Evolutionary conservation across 2,329 filamentous ascomycete genomes (phyloP).

Genomic region (Ophiostoma ips): DNA sequence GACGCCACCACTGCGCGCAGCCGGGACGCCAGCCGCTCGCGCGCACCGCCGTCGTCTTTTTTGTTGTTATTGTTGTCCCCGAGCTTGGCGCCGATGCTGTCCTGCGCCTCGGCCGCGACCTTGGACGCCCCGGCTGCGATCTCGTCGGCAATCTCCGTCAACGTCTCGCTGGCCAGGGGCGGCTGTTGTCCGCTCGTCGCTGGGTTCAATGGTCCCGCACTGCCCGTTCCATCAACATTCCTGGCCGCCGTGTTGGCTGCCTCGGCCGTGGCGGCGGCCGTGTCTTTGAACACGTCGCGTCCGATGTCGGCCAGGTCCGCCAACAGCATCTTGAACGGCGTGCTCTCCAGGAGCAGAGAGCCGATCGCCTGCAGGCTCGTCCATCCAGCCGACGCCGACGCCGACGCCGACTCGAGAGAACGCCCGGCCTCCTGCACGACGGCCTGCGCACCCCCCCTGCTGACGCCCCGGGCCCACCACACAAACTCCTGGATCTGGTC

Average conservation of each 20-base stretch:
- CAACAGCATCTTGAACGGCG: constrained; percentile 77
- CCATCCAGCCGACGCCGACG: constrained; percentile 52
- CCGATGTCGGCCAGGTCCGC: constrained; percentile 66
- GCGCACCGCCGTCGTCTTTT: constrained; percentile 45
- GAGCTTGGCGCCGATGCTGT: constrained; percentile 62
- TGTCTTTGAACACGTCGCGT: constrained; percentile 75
- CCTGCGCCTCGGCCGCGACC: constrained; percentile 43
- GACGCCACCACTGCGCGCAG: constrained; percentile 64
- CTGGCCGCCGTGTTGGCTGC: constrained; percentile 63
- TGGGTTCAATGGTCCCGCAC: not conserved
- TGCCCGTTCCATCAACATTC: constrained; percentile 38
- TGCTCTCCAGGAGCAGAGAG: constrained; percentile 74
- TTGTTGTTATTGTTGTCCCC: constrained; percentile 33
- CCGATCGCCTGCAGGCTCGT: constrained; percentile 67
- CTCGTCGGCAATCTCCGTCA: constrained; percentile 38
- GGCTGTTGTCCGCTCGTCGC: not conserved
- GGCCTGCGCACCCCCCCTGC: constrained; percentile 24
- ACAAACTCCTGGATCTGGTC: constrained; percentile 88
- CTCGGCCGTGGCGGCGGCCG: constrained; percentile 63
- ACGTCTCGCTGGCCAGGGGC: constrained; percentile 24
- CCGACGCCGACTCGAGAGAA: too few relatives aligned
- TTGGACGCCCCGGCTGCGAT: constrained; percentile 39
- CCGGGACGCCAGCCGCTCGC: constrained; percentile 44
- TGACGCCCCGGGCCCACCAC: constrained; percentile 58
- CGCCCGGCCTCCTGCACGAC: not conserved